These are phyloP conservation scores for Umbelopsis sp. DNA, from an alignment of 192 early-diverging fungal species.

Conservation along the genomic window DNA sequence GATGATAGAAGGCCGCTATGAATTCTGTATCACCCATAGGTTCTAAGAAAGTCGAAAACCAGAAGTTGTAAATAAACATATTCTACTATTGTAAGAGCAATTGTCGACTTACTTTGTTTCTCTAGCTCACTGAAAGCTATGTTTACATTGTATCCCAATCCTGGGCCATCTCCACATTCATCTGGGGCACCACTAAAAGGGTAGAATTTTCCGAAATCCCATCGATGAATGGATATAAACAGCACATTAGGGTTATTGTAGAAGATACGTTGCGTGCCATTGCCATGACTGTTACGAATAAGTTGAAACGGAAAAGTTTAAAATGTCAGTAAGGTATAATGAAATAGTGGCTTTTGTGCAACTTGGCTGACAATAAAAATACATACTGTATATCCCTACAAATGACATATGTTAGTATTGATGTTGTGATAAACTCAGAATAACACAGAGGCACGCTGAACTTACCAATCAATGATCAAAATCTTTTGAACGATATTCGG, in stretches of 20 bases:
- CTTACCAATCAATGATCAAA: slow-evolving; percentile 74
- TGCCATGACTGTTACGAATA: slow-evolving; percentile 49
- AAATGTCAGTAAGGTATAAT: neutral
- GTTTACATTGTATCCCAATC: slow-evolving; percentile 55
- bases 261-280: slow-evolving; percentile 76
- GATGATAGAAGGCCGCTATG: slow-evolving; percentile 63
- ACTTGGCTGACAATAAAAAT: neutral
- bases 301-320: neutral
- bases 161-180: slow-evolving; percentile 55
- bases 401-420: neutral
- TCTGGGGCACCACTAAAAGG: slow-evolving; percentile 60
- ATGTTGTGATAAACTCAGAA: neutral
- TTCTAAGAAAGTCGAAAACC: slow-evolving; percentile 22
- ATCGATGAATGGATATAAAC: slow-evolving; percentile 76
- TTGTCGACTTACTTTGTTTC: slow-evolving; percentile 41
- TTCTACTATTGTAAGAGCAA: neutral
- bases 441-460: neutral
- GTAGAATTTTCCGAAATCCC: slow-evolving; percentile 72
- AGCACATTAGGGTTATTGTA: slow-evolving; percentile 72
- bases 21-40: slow-evolving; percentile 77
- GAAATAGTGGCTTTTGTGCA: neutral
- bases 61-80: neutral
- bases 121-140: slow-evolving; percentile 46
- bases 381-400: slow-evolving; percentile 21
- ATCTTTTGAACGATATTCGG: slow-evolving; percentile 56